Conservation (phyloP, 345 rosid genomes). For the Citrus inodora region DNA sequence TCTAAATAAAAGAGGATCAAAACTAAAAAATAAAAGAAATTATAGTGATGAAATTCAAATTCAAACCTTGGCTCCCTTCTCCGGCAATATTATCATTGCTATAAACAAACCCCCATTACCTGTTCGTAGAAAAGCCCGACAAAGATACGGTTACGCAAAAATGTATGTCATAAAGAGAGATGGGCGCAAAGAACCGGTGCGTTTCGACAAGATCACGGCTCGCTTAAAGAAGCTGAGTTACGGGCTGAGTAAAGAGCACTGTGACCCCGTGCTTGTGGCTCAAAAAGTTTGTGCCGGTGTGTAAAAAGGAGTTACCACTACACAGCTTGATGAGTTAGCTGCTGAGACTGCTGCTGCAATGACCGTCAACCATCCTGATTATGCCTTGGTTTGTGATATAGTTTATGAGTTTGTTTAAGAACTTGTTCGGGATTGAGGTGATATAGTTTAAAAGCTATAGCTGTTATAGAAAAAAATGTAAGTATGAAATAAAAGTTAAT, state of each 20-base stretch:
- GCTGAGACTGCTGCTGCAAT: conserved; percentile 93
- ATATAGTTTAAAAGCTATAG: no score
- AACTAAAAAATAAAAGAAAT: no score
- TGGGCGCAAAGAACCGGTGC: conserved; percentile 72
- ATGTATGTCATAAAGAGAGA: conserved; percentile 88
- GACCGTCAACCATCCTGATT: conserved; percentile 90
- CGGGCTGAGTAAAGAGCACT: conserved; percentile 76
- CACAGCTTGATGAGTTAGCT: conserved; percentile 90
- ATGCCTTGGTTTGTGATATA: conserved; percentile 63
- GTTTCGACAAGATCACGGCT: conserved; percentile 85
- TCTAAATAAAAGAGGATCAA: background rate
- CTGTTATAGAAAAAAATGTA: fast-evolving
- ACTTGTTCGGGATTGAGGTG: no score
- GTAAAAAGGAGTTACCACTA: conserved; percentile 85
- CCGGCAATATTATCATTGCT: background rate
- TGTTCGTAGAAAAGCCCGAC: background rate
- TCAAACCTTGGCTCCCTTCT: conserved; percentile 9
- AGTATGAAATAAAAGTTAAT: no score
- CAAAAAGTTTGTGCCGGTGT: conserved; percentile 94
- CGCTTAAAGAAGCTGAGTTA: conserved; percentile 83
- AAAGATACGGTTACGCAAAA: background rate
- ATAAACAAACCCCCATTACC: background rate
- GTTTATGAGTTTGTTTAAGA: background rate
- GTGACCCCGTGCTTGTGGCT: conserved; percentile 79
- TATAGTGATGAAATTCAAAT: background rate